A percentile compares a stretch with the other conserved stretches of the same genome.
These are phyloP conservation scores for Tulasnella sp. DNA, from an alignment of 768 basidiomycete genomes.

Conservation along the genomic window DNA sequence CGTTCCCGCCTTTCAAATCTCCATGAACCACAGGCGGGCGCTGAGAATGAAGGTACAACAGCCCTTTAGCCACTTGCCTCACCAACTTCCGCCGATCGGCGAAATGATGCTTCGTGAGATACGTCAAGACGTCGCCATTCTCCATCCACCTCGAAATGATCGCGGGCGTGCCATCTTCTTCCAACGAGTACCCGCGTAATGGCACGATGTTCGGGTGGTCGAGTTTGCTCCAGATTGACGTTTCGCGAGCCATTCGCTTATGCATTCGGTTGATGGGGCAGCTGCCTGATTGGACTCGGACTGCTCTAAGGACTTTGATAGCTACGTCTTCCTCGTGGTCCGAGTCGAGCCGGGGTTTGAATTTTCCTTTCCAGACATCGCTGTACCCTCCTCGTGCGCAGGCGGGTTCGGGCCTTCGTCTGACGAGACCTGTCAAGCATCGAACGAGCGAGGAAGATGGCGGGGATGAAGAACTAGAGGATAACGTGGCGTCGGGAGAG, in stretches of 20 bases:
- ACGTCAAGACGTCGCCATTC: constrained; percentile 10
- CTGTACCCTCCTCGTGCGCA: constrained; percentile 17
- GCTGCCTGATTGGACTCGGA: background rate
- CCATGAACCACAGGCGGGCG: constrained; percentile 16
- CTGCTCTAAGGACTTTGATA: constrained; percentile 13
- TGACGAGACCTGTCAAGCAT: background rate
- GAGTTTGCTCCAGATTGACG: background rate
- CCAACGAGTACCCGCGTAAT: constrained; percentile 5
- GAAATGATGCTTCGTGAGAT: constrained; percentile 2
- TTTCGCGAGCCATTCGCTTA: constrained; percentile 12
- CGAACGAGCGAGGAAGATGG: background rate
- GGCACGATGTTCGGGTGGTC: constrained; percentile 9
- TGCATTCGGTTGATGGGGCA: background rate
- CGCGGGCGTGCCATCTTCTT: constrained; percentile 3
- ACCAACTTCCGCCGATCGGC: constrained; percentile 17
- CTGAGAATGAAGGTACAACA: constrained; percentile 13
- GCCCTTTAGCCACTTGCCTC: constrained; percentile 15
- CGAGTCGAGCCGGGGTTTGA: background rate
- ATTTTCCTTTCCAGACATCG: constrained; percentile 14
- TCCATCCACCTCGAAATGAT: constrained; percentile 14
- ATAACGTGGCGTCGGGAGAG: background rate
- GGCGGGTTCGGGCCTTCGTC: background rate
- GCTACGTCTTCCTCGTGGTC: background rate
- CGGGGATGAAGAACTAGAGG: background rate
- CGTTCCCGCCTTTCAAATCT: constrained; percentile 19